Evolutionary conservation across 345 rosid genomes (phyloP).

Genomic region (Ceriops zippeliana): DNA sequence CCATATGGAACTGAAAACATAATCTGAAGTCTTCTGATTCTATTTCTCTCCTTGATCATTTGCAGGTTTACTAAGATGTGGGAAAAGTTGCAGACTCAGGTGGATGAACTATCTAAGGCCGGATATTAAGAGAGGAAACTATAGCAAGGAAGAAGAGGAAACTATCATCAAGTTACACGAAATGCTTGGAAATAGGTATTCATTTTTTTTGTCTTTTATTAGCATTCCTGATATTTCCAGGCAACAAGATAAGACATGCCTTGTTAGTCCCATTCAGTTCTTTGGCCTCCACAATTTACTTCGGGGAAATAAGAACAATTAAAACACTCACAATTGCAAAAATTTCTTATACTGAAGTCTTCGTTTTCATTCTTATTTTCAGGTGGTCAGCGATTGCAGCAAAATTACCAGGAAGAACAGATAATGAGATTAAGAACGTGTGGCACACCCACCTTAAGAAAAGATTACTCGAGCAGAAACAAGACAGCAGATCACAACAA

Average conservation of each 20-base stretch:
- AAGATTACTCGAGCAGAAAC: conserved; percentile 38
- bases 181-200: conserved; percentile 69
- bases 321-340: background rate
- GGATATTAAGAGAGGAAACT: conserved; percentile 80
- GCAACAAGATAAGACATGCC: background rate
- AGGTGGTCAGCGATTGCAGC: conserved; percentile 95
- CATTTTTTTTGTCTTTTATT: background rate
- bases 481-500: conserved; percentile 25
- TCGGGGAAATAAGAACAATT: background rate
- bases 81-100: conserved; percentile 75
- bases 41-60: no score
- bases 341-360: background rate
- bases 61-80: conserved; percentile 51
- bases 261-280: no score
- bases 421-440: conserved; percentile 85
- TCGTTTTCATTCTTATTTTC: conserved; percentile 11
- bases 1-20: no score
- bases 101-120: conserved; percentile 78
- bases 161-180: conserved; percentile 62
- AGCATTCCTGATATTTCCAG: no score
- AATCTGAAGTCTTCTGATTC: no score
- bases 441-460: conserved; percentile 96
- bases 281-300: no score
- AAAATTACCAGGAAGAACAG: conserved; percentile 78
- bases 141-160: conserved; percentile 74